Conservation (phyloP, 768 basidiomycete genomes). For the Rhodocollybia butyracea region DNA sequence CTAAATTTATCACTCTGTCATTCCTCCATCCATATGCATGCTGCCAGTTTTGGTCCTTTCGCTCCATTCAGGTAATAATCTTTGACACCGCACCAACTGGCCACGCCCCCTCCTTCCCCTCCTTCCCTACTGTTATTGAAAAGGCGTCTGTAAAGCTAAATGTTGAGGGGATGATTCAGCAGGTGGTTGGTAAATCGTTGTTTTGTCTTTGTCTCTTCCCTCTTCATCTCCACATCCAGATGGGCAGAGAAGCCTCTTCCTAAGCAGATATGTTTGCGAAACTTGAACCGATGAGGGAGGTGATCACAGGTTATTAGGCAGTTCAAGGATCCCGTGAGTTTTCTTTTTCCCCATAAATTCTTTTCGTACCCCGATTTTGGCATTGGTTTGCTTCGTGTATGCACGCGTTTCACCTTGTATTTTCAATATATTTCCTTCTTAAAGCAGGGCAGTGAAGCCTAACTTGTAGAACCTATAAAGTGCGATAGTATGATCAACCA, state of each 20-base stretch:
- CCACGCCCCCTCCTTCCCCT: constrained; percentile 95
- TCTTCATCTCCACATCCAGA: no score
- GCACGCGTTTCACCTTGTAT: no score
- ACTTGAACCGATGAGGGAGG: constrained; percentile 92
- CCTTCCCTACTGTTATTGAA: constrained; percentile 97
- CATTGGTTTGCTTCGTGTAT: no score
- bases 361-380: neutral
- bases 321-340: constrained; percentile 92
- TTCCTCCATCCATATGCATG: no score
- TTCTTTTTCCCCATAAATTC: neutral
- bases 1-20: neutral
- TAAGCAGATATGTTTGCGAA: constrained; percentile 99
- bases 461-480: no score
- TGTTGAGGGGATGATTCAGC: constrained; percentile 93
- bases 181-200: constrained; percentile 28
- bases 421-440: no score
- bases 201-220: neutral
- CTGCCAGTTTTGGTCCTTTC: no score
- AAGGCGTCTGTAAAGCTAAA: constrained; percentile 96
- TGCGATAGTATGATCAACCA: no score
- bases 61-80: no score
- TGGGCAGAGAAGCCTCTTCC: constrained; percentile 86
- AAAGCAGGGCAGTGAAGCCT: no score
- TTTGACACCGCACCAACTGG: constrained; percentile 99
- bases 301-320: constrained; percentile 97